A percentile compares a stretch with the other conserved stretches of the same genome.
Evolutionary conservation across 345 rosid species (phyloP).

Genomic region (rapeseed (Brassica napus)): Da-Ae NC_063443.1:18694501-18695000

Average conservation of each 20-base stretch:
- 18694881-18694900: neutral
- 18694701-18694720: slow-evolving; percentile 2
- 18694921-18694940: neutral
- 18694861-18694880: neutral
- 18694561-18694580: slow-evolving; percentile 6
- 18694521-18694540: slow-evolving; percentile 11
- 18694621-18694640: neutral
- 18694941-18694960: neutral
- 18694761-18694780: neutral
- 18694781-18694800: neutral
- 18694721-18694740: neutral
- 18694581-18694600: neutral
- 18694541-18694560: slow-evolving; percentile 1
- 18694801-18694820: neutral
- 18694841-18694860: neutral
- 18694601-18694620: neutral
- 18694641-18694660: neutral
- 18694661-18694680: neutral
- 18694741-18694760: slow-evolving; percentile 15
- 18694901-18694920: neutral
- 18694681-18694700: neutral
- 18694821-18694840: neutral
- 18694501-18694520: neutral
- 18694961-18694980: neutral
- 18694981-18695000: neutral